These are phyloP conservation scores for Rhizoctonia solani DNA, from an alignment of 1,284 basidiomycete species.

Conservation along the genomic window DNA sequence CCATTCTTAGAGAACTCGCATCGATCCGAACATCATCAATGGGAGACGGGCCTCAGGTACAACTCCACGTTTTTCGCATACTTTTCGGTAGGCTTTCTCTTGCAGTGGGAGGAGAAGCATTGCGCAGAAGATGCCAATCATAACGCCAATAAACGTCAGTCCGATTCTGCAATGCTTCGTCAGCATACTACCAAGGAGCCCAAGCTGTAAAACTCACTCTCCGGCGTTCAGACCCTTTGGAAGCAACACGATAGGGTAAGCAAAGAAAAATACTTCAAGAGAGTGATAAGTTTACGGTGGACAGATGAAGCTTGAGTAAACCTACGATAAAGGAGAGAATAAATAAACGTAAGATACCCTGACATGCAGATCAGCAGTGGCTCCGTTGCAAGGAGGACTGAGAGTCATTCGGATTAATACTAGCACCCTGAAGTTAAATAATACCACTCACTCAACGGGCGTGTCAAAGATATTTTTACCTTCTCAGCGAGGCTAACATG, in stretches of 20 bases:
- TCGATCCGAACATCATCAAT: slow-evolving; percentile 35
- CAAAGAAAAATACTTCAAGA: slow-evolving; percentile 44
- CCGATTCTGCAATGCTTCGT: slow-evolving; percentile 46
- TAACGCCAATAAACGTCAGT: slow-evolving; percentile 46
- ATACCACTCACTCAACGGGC: slow-evolving; percentile 47
- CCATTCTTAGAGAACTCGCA: slow-evolving; percentile 41
- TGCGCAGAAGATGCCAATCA: slow-evolving; percentile 44
- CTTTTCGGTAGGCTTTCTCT: slow-evolving; percentile 43
- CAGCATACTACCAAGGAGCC: slow-evolving; percentile 40
- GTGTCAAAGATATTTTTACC: slow-evolving; percentile 47
- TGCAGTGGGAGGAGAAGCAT: slow-evolving; percentile 43
- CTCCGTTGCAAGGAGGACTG: slow-evolving; percentile 45
- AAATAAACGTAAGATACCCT: slow-evolving; percentile 53
- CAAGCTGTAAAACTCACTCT: neutral
- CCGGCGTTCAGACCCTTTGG: slow-evolving; percentile 21
- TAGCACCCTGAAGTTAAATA: neutral
- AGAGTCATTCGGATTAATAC: neutral
- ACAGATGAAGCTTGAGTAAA: neutral
- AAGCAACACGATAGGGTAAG: slow-evolving; percentile 45
- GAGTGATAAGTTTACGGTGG: neutral
- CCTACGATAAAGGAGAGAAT: slow-evolving; percentile 45
- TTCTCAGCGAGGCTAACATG: slow-evolving; percentile 43
- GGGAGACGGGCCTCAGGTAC: slow-evolving; percentile 40
- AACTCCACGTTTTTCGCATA: slow-evolving; percentile 37
- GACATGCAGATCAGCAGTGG: slow-evolving; percentile 52